Base-by-base conservation (phyloP, 1,284 basidiomycete genomes). In the Rhodotorula sp. region DNA sequence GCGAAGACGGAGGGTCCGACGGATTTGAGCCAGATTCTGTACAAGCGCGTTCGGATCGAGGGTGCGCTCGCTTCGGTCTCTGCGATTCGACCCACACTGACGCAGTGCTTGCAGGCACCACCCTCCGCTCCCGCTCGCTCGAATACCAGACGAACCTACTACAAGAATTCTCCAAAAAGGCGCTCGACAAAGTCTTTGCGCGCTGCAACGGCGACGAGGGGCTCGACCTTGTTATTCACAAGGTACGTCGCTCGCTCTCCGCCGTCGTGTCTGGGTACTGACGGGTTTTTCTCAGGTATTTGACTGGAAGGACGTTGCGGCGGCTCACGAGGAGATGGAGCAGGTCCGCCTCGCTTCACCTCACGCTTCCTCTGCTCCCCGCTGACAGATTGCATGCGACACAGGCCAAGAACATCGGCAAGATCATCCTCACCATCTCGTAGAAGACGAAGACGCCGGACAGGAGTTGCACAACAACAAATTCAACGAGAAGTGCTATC, bases 271-370 rank as follows among this genome's bases (percentile, higher is more conserved):
- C 2, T 30, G 34, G 16, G 11, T n/a, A 37, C 15, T 18, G 34
- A 15, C 28, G 28, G 2, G 15, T 8, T 31, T 10, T 1, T 16
- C 46, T 24, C 70, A 90, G 87, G 87, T 91, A 16, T 94, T 89
- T 81, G 84, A 87, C 1, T 94, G 91, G 92, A 85, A 85, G 28
- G 84, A 92, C 68, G 92, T 96, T 67, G 86, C 87, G 75, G 86
- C 87, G 58, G 94, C 92, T 2, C 92, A 94, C 75, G 84, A 86
- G 69, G 89, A 91, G 81, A 94, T 97, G 90, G 88, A 89, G 77
- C 87, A 83, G 51, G 60, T 61, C 18, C 50, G 40, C 15, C 7
- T 24, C 4, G 13, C 28, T 5, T 3, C 54, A 8, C 18, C 52
- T 31, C 28, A 2, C 13, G 5, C 18, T 9, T 11, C 3, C 22